A percentile compares a stretch with the other conserved stretches of the same genome.
phyloP scores from a whole-genome alignment of 2,329 filamentous ascomycete genomes.

The Pestalotiopsis fici region DNA sequence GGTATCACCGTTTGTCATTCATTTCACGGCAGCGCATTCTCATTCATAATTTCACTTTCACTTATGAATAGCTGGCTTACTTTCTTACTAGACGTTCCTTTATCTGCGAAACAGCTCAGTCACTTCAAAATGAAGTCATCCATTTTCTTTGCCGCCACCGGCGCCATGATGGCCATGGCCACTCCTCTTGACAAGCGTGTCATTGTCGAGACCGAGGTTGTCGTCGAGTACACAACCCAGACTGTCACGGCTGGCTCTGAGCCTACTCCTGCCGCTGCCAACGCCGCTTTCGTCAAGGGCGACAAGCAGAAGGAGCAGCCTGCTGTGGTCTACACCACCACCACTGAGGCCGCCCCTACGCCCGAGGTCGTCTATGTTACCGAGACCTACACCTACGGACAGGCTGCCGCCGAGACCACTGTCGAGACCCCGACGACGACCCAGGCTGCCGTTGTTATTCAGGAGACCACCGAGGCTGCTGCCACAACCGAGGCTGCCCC shows the following conservation, averaged over 20 bases:
- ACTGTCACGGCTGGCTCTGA: conserved; percentile 32
- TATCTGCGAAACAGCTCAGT: background rate
- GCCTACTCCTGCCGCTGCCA: conserved; percentile 13
- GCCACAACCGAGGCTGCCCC: conserved; percentile 11
- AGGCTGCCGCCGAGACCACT: conserved; percentile 3
- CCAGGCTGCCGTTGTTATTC: background rate
- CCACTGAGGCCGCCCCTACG: conserved; percentile 12
- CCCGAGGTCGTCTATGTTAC: conserved; percentile 7
- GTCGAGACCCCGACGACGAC: background rate
- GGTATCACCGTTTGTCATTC: background rate
- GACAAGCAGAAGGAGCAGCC: conserved; percentile 12
- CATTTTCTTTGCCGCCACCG: conserved; percentile 31
- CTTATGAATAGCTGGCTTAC: background rate
- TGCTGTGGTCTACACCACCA: background rate
- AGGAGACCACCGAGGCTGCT: conserved; percentile 4
- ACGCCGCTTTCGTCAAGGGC: conserved; percentile 14
- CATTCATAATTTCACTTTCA: background rate
- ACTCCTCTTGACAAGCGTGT: conserved; percentile 32
- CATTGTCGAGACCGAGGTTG: conserved; percentile 30
- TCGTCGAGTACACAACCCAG: conserved; percentile 30
- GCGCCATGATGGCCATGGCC: conserved; percentile 33
- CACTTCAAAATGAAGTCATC: conserved; percentile 40
- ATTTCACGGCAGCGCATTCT: background rate
- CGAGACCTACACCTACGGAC: background rate
- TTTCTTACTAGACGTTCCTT: conserved; percentile 11